These are phyloP conservation scores for Camellia japonica DNA, from an alignment of 148 eudicot genomes.

Conservation along the genomic window DNA sequence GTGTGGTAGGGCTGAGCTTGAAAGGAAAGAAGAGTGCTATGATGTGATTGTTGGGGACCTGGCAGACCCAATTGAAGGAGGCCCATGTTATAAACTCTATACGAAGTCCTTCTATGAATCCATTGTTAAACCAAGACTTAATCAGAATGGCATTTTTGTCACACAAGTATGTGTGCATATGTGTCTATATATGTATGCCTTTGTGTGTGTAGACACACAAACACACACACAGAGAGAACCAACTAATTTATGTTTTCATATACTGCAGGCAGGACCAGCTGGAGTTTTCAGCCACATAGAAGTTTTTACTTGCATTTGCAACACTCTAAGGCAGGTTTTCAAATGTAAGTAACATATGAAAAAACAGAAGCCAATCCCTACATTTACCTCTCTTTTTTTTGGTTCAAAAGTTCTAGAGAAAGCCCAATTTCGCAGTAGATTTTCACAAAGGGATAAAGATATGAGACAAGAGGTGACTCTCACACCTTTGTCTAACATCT, in stretches of 20 bases:
- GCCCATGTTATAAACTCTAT: conserved; percentile 92
- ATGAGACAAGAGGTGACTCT: too few species aligned
- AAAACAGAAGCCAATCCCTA: not conserved
- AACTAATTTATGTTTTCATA: not conserved
- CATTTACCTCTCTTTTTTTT: not conserved
- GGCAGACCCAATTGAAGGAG: conserved; percentile 95
- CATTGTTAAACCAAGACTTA: conserved; percentile 69
- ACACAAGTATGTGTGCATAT: conserved; percentile 57
- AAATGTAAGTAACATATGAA: conserved; percentile 49
- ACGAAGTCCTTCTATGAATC: conserved; percentile 87
- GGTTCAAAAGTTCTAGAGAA: too few species aligned
- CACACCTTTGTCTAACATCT: too few species aligned
- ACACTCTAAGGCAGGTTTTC: conserved; percentile 89
- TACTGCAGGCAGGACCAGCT: conserved; percentile 88
- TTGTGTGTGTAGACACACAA: not conserved
- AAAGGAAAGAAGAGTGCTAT: conserved; percentile 55
- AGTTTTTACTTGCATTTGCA: conserved; percentile 87
- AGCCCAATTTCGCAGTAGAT: too few species aligned
- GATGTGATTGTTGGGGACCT: conserved; percentile 88
- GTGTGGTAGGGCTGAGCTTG: conserved; percentile 64
- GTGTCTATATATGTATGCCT: not conserved
- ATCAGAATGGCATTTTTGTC: conserved; percentile 70
- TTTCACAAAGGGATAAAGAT: too few species aligned
- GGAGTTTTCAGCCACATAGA: conserved; percentile 93
- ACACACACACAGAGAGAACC: not conserved